Conservation (phyloP, 1,139 yeast species). For the Debaryomycetaceae sp. region DNA sequence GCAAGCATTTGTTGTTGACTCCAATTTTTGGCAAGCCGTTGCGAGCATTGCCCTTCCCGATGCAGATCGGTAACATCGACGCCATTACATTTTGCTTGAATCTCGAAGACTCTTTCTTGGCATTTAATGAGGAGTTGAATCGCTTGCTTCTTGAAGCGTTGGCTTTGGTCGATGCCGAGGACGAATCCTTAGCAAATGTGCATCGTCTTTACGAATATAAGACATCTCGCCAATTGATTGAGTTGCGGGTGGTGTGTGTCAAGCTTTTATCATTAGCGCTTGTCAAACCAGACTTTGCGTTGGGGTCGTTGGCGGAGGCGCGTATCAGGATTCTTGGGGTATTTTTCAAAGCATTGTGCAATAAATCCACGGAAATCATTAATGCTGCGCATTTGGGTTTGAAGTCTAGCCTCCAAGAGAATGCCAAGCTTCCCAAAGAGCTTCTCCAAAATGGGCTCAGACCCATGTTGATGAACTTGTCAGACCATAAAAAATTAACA, state of each 20-base stretch:
- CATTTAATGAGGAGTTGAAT: constrained; percentile 80
- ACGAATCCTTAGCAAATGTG: constrained; percentile 82
- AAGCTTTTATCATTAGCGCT: constrained; percentile 73
- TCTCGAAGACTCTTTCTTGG: constrained; percentile 69
- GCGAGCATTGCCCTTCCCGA: constrained; percentile 92
- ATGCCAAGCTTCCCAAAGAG: constrained; percentile 86
- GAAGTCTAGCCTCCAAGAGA: constrained; percentile 72
- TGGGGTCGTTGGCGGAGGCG: constrained; percentile 72
- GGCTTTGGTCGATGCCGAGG: constrained; percentile 95
- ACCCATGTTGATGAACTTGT: constrained; percentile 89
- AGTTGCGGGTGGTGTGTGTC: constrained; percentile 82
- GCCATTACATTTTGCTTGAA: constrained; percentile 87
- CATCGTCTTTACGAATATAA: constrained; percentile 78
- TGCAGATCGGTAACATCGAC: constrained; percentile 97
- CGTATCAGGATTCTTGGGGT: constrained; percentile 84
- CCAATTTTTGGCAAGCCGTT: constrained; percentile 96
- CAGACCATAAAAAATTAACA: constrained; percentile 85
- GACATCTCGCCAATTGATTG: constrained; percentile 79
- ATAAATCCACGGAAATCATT: constrained; percentile 76
- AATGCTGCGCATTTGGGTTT: constrained; percentile 90
- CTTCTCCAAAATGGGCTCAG: constrained; percentile 84
- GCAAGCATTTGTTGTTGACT: constrained; percentile 69
- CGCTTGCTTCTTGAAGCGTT: constrained; percentile 81
- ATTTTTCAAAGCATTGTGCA: constrained; percentile 85
- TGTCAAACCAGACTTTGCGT: constrained; percentile 67